A percentile compares a stretch with the other conserved stretches of the same genome.
These are phyloP conservation scores for Boechera divaricarpa DNA, from an alignment of 345 rosid genomes.

Conservation along the genomic window DNA sequence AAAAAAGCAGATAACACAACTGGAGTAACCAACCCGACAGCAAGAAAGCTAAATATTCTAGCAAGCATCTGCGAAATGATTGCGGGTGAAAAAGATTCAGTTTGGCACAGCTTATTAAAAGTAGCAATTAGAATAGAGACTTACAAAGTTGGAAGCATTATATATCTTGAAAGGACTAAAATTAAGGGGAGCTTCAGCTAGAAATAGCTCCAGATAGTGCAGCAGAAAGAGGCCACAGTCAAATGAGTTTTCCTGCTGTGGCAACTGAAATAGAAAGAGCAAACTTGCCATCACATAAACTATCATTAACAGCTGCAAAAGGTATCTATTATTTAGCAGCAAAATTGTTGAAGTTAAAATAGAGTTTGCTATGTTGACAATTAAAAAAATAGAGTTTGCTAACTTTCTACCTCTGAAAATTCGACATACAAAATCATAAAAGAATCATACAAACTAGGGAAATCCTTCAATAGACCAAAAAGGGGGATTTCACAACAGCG, in stretches of 20 bases:
- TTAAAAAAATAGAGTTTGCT: too few relatives aligned
- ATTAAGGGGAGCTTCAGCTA: slow-evolving; percentile 75
- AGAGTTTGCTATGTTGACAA: not conserved
- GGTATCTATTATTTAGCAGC: not conserved
- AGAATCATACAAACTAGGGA: not conserved
- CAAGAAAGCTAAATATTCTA: slow-evolving; percentile 3
- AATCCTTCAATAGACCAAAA: not conserved
- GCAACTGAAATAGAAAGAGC: slow-evolving; percentile 65
- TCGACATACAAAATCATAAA: not conserved
- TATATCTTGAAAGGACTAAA: slow-evolving; percentile 80
- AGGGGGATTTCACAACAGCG: not conserved
- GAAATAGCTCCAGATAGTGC: slow-evolving; percentile 91
- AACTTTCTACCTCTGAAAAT: slow-evolving; percentile 22
- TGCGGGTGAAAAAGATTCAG: slow-evolving; percentile 10
- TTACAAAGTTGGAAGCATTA: slow-evolving; percentile 77
- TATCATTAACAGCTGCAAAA: slow-evolving; percentile 24
- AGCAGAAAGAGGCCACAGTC: slow-evolving; percentile 97
- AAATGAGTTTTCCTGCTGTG: slow-evolving; percentile 96
- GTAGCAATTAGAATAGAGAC: slow-evolving; percentile 42
- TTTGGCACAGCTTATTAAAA: slow-evolving; percentile 18
- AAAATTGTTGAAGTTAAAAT: not conserved
- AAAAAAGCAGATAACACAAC: slow-evolving; percentile 20
- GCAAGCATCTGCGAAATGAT: slow-evolving; percentile 5
- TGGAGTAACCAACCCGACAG: not conserved
- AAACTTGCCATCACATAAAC: slow-evolving; percentile 45